Evolutionary conservation across 2,329 filamentous ascomycete species (phyloP).

Genomic region (Chrysoporthe austroafricana): DNA sequence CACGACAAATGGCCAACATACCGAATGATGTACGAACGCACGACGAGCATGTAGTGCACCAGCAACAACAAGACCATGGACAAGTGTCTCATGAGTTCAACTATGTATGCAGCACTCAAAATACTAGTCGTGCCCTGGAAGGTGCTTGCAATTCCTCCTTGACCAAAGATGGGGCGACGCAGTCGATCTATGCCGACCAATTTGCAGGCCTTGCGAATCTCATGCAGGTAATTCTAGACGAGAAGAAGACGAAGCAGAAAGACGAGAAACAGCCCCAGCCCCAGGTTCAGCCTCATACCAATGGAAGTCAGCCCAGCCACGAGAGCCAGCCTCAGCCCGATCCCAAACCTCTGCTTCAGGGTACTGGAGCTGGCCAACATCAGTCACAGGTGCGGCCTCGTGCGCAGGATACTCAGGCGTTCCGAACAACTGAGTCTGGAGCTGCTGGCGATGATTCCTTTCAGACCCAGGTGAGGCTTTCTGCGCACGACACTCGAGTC

Average conservation of each 20-base stretch:
- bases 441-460: no score
- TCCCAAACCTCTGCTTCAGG: no score
- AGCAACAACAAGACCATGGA: conserved; percentile 7
- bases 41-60: conserved; percentile 3
- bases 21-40: not conserved
- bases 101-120: not conserved
- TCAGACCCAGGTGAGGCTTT: no score
- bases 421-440: no score
- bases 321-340: not conserved
- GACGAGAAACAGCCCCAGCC: not conserved
- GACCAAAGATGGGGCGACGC: conserved; percentile 6
- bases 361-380: no score
- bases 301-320: no score
- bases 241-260: conserved; percentile 11
- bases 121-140: not conserved
- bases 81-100: conserved; percentile 14
- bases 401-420: no score
- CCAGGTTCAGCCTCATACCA: not conserved
- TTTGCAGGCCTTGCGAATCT: conserved; percentile 15
- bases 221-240: conserved; percentile 17
- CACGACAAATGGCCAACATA: not conserved
- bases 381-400: no score
- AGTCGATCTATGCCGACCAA: conserved; percentile 16
- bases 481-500: no score
- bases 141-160: not conserved